Conservation (phyloP, 2,329 filamentous ascomycete genomes). For the Arthrinium phaeospermum region DNA sequence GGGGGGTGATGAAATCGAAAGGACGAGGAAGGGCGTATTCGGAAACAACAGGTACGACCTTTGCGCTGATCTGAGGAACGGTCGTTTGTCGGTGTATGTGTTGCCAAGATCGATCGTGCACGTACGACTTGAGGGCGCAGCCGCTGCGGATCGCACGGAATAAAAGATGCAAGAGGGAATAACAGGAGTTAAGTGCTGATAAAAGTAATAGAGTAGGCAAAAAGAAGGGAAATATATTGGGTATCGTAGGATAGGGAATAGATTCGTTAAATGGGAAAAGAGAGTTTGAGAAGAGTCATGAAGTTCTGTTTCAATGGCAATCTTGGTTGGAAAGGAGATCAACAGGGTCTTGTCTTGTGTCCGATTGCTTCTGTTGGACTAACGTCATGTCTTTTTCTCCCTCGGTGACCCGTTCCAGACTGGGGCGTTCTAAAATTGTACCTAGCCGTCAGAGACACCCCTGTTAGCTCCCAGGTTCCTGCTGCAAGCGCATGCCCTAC, state of each 20-base stretch:
- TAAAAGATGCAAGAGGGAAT: neutral
- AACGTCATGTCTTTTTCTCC: slow-evolving; percentile 7
- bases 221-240: neutral
- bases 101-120: neutral
- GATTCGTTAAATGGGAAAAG: neutral
- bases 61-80: neutral
- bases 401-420: slow-evolving; percentile 19
- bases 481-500: slow-evolving; percentile 6
- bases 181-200: too few species aligned
- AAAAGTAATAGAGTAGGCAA: too few species aligned
- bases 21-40: too few species aligned
- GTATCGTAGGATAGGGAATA: neutral
- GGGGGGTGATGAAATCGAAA: neutral
- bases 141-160: neutral
- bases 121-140: neutral
- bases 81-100: neutral
- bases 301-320: neutral
- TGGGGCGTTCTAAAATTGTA: slow-evolving; percentile 2
- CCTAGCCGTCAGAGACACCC: neutral
- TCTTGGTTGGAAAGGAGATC: neutral
- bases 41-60: neutral
- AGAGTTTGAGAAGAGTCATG: neutral
- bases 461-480: neutral
- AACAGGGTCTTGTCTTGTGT: slow-evolving; percentile 25
- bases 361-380: slow-evolving; percentile 24